Conservation (phyloP, 164 flowering plant species). For the Buxus sempervirens region DNA sequence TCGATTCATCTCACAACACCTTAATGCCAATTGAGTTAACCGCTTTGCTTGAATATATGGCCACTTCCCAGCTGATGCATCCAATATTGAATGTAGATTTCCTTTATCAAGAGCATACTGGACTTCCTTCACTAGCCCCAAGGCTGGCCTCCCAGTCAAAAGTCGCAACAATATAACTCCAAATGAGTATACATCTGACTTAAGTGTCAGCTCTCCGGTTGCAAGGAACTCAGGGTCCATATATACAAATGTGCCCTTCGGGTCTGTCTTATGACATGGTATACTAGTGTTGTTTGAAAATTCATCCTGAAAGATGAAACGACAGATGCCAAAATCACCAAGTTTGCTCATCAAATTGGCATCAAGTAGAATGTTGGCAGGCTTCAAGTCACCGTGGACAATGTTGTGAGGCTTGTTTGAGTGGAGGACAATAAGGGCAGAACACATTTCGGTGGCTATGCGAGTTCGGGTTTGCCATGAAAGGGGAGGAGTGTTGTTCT, state of each 20-base stretch:
- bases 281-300: conserved; percentile 25
- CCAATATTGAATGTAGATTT: conserved; percentile 48
- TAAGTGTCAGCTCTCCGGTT: conserved; percentile 71
- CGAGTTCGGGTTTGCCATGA: conserved; percentile 78
- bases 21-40: conserved; percentile 66
- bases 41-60: conserved; percentile 85
- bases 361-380: conserved; percentile 78
- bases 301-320: conserved; percentile 26
- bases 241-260: conserved; percentile 66
- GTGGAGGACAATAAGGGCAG: conserved; percentile 80
- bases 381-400: conserved; percentile 83
- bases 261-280: conserved; percentile 37
- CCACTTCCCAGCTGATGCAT: conserved; percentile 85
- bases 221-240: conserved; percentile 79
- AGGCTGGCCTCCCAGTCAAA: conserved; percentile 62
- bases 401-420: conserved; percentile 55
- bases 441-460: conserved; percentile 76
- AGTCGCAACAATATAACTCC: conserved; percentile 69
- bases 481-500: conserved; percentile 61
- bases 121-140: conserved; percentile 65
- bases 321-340: conserved; percentile 81
- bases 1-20: conserved; percentile 58
- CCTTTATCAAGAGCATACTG: conserved; percentile 54
- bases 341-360: conserved; percentile 59
- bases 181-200: conserved; percentile 81